phyloP scores from a whole-genome alignment of 2,329 filamentous ascomycete species.

The Botrytis fragariae region DNA sequence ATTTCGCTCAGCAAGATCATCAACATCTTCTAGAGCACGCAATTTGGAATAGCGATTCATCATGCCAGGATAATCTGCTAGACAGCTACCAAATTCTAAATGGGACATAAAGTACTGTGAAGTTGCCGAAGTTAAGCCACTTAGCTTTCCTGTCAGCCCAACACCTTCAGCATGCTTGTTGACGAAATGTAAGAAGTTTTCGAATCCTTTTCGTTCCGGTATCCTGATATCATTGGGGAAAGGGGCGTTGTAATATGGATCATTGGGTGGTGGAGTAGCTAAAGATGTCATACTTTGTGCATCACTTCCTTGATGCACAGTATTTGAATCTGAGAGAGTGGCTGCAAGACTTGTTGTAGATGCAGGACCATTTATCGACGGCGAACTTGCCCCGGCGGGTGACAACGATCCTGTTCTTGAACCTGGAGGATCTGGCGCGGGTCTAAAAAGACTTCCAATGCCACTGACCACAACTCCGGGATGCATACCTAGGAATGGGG shows the following conservation, averaged over 20 bases:
- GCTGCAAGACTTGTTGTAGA: constrained; percentile 28
- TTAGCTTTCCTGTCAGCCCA: constrained; percentile 12
- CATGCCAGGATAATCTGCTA: constrained; percentile 73
- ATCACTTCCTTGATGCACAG: constrained; percentile 29
- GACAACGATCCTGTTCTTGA: constrained; percentile 23
- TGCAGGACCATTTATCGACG: constrained; percentile 24
- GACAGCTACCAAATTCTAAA: constrained; percentile 76
- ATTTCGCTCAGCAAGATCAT: constrained; percentile 47
- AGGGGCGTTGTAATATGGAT: constrained; percentile 71
- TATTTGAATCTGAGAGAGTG: constrained; percentile 28
- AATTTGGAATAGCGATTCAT: constrained; percentile 68
- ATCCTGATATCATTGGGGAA: constrained; percentile 73
- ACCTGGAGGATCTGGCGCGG: constrained; percentile 42
- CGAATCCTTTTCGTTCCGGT: constrained; percentile 66
- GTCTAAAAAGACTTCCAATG: constrained; percentile 71
- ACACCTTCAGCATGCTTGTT: constrained; percentile 70
- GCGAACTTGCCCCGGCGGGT: constrained; percentile 25
- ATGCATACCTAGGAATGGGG: constrained; percentile 84
- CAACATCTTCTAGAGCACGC: constrained; percentile 68
- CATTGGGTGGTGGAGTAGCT: constrained; percentile 35
- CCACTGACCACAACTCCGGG: constrained; percentile 83
- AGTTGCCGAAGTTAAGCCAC: constrained; percentile 60
- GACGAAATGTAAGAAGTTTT: constrained; percentile 70
- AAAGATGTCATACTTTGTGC: constrained; percentile 32
- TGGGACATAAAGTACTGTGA: constrained; percentile 75